Percentiles rank a stretch among this genome's conserved stretches.
These are phyloP conservation scores for Alnus rubra DNA, from an alignment of 306 rosid species.

Conservation along the genomic window DNA sequence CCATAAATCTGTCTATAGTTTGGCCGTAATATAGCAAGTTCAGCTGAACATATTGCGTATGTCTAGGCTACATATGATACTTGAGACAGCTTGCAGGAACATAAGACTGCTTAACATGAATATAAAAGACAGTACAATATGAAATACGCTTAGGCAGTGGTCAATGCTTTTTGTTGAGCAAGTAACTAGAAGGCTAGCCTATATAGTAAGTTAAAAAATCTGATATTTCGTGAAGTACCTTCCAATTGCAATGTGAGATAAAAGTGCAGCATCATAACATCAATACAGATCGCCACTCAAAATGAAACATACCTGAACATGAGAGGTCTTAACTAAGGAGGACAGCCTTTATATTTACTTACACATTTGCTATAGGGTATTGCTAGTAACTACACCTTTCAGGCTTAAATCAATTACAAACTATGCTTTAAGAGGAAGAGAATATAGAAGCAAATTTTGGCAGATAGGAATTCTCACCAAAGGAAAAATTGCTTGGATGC, in stretches of 20 bases:
- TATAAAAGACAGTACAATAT: no score
- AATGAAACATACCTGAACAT: slow-evolving; percentile 28
- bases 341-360: slow-evolving; percentile 31
- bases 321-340: slow-evolving; percentile 29
- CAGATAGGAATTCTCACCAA: slow-evolving; percentile 42
- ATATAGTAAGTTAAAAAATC: not conserved
- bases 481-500: slow-evolving; percentile 44
- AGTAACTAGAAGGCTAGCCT: not conserved
- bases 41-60: no score
- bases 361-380: slow-evolving; percentile 41
- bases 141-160: not conserved
- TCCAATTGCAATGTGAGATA: slow-evolving; percentile 2
- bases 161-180: not conserved
- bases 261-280: slow-evolving; percentile 15
- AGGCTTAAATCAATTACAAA: slow-evolving; percentile 21
- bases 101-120: not conserved
- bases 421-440: slow-evolving; percentile 39
- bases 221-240: not conserved
- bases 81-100: not conserved
- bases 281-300: slow-evolving; percentile 9
- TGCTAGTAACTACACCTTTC: slow-evolving; percentile 44
- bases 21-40: no score
- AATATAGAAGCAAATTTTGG: slow-evolving; percentile 42
- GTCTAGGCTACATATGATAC: not conserved
- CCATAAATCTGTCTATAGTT: not conserved